Percentiles rank a stretch among this genome's conserved stretches.
phyloP scores from a whole-genome alignment of 768 basidiomycete species.

The Strobilomyces echinocephalus region DNA sequence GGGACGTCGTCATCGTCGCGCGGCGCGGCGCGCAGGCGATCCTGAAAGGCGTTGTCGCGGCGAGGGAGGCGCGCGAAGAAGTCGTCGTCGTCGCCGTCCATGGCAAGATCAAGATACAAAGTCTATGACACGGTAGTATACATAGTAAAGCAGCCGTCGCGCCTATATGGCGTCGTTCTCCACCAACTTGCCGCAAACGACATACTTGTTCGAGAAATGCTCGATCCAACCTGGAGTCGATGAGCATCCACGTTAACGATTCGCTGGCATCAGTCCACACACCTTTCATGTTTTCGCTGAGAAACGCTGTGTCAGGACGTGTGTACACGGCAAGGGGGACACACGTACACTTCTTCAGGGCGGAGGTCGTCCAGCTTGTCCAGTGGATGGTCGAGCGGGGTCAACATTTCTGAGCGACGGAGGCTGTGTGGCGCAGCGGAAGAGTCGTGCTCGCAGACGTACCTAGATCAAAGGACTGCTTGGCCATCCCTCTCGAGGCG shows the following conservation, averaged over 20 bases:
- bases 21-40: conserved; percentile 36
- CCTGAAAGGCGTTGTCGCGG: conserved; percentile 22
- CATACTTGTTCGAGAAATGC: conserved; percentile 91
- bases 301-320: neutral
- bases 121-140: neutral
- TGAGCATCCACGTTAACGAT: neutral
- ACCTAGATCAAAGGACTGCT: conserved; percentile 94
- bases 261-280: neutral
- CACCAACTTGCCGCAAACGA: conserved; percentile 82
- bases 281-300: conserved; percentile 91
- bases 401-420: conserved; percentile 71
- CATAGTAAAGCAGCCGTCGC: neutral
- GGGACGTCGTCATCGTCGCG: conserved; percentile 24
- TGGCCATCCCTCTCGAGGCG: conserved; percentile 95
- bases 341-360: conserved; percentile 74
- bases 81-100: conserved; percentile 20
- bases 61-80: conserved; percentile 28
- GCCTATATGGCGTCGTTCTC: conserved; percentile 57
- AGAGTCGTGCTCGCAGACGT: conserved; percentile 21
- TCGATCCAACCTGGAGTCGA: conserved; percentile 74
- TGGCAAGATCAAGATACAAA: conserved; percentile 3
- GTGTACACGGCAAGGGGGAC: neutral
- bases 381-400: conserved; percentile 77
- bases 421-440: neutral
- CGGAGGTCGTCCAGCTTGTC: conserved; percentile 80